phyloP scores from a whole-genome alignment of 441 rosid species.

The Capsella rubella region DNA sequence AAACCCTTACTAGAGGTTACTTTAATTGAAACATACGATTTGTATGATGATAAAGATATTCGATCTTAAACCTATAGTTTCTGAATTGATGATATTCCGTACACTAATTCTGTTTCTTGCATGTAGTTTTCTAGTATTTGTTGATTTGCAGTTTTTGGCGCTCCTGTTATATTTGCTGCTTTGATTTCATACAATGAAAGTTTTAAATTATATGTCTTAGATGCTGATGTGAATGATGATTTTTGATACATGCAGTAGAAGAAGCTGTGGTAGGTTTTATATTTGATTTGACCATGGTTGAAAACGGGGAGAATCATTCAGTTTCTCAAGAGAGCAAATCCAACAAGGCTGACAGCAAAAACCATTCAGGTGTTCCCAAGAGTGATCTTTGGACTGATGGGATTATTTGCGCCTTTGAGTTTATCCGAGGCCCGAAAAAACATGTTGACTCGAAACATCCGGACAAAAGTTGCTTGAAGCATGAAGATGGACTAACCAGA shows the following conservation, averaged over 20 bases:
- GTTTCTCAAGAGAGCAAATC: conserved; percentile 36
- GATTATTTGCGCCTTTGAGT: conserved; percentile 89
- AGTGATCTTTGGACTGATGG: conserved; percentile 87
- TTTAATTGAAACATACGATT: not conserved
- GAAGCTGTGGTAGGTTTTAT: not conserved
- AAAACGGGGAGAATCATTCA: conserved; percentile 31
- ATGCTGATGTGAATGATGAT: conserved; percentile 7
- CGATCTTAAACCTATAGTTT: not conserved
- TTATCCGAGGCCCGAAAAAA: conserved; percentile 57
- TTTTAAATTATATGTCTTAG: not conserved
- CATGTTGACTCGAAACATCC: conserved; percentile 33
- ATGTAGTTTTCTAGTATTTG: conserved; percentile 6
- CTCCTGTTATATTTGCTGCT: not conserved
- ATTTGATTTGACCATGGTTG: conserved; percentile 33
- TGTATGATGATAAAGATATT: not conserved
- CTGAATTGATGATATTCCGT: not conserved
- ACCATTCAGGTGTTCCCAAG: conserved; percentile 42
- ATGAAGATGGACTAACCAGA: conserved; percentile 45
- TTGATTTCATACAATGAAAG: not conserved
- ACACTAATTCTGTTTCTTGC: not conserved
- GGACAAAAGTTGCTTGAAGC: conserved; percentile 46
- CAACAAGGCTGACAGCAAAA: conserved; percentile 38
- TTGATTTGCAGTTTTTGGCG: not conserved
- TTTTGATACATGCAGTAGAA: conserved; percentile 12
- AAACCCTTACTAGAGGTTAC: not conserved